Evolutionary conservation across 495 filamentous ascomycete genomes (phyloP).

Genomic region (Penicillium riverlandense): DNA sequence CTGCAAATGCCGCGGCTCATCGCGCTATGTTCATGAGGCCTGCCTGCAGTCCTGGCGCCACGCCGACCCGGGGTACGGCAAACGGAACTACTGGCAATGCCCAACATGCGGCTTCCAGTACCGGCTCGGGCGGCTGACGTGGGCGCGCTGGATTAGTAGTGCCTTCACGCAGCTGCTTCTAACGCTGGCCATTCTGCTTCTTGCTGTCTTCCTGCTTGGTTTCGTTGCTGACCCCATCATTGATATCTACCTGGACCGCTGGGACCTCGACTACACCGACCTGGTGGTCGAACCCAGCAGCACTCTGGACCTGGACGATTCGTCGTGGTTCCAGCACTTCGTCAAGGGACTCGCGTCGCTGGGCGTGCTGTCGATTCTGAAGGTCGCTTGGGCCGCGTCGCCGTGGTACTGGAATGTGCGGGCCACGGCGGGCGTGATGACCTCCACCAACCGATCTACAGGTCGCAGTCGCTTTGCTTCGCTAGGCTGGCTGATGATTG

Average conservation of each 20-base stretch:
- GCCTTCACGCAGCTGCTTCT: slow-evolving; percentile 52
- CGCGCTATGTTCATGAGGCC: slow-evolving; percentile 91
- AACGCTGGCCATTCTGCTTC: slow-evolving; percentile 61
- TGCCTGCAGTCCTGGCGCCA: slow-evolving; percentile 84
- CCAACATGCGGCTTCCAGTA: slow-evolving; percentile 85
- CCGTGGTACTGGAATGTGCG: slow-evolving; percentile 73
- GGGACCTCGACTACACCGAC: slow-evolving; percentile 37
- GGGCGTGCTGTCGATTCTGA: slow-evolving; percentile 78
- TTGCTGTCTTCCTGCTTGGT: slow-evolving; percentile 70
- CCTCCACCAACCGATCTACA: slow-evolving; percentile 45
- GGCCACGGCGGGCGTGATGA: slow-evolving; percentile 35
- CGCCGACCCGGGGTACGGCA: slow-evolving; percentile 57
- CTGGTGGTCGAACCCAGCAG: slow-evolving; percentile 15
- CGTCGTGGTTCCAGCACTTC: slow-evolving; percentile 73
- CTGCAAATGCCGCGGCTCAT: slow-evolving; percentile 87
- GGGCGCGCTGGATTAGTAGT: slow-evolving; percentile 69
- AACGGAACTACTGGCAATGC: slow-evolving; percentile 75
- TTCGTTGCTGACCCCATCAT: slow-evolving; percentile 93
- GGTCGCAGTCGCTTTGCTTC: slow-evolving; percentile 67
- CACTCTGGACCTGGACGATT: slow-evolving; percentile 35
- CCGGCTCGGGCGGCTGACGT: slow-evolving; percentile 68
- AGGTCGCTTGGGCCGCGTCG: slow-evolving; percentile 65
- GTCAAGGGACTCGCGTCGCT: slow-evolving; percentile 79
- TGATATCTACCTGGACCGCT: slow-evolving; percentile 74
- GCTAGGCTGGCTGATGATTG: slow-evolving; percentile 68